Evolutionary conservation across 2,329 filamentous ascomycete species (phyloP).

Genomic region (Coniochaeta sp.): DNA sequence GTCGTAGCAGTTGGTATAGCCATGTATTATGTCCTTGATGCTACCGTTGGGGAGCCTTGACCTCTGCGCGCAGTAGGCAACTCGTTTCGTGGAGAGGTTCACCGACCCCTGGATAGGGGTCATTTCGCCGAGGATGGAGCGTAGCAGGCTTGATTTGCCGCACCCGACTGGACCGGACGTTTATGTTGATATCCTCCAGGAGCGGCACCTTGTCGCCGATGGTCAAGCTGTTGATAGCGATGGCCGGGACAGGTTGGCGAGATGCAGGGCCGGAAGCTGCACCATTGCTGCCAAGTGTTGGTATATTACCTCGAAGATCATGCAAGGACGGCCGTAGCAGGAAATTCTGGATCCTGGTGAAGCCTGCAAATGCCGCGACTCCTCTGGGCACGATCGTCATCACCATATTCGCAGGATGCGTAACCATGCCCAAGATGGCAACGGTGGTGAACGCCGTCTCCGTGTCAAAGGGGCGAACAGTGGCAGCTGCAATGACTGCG

Average conservation of each 20-base stretch:
- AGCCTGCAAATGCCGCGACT: constrained; percentile 22
- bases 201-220: constrained; percentile 1
- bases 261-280: too few relatives aligned
- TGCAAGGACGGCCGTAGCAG: constrained; percentile 14
- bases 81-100: constrained; percentile 14
- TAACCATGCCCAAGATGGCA: constrained; percentile 29
- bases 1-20: constrained; percentile 5
- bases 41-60: constrained; percentile 28
- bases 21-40: constrained; percentile 22
- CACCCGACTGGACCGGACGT: constrained; percentile 18
- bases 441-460: constrained; percentile 31
- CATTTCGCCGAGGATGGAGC: constrained; percentile 21
- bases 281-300: background rate
- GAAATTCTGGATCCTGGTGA: constrained; percentile 29
- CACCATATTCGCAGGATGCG: constrained; percentile 34
- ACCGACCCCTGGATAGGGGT: constrained; percentile 15
- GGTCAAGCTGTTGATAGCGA: too few relatives aligned
- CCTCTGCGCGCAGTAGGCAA: constrained; percentile 27
- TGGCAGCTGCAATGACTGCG: constrained; percentile 16
- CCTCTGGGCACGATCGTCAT: constrained; percentile 30
- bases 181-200: constrained; percentile 16
- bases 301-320: constrained; percentile 1
- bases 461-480: constrained; percentile 18
- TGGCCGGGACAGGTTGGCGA: too few relatives aligned
- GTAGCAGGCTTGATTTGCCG: constrained; percentile 21